phyloP scores from a whole-genome alignment of 495 filamentous ascomycete species.

The Xylaria nigripes region DNA sequence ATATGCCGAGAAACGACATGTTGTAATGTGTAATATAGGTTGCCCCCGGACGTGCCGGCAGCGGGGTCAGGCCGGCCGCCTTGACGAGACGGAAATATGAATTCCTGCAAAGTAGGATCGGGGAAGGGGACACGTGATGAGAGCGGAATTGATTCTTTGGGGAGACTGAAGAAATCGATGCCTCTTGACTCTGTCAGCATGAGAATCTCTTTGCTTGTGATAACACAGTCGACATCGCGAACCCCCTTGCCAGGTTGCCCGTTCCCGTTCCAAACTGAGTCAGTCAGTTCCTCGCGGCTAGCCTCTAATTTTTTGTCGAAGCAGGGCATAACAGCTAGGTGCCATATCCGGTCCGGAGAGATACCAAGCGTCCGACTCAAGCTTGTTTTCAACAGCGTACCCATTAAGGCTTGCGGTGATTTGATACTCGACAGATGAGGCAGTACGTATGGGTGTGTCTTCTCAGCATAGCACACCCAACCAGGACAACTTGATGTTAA shows the following conservation, averaged over 20 bases:
- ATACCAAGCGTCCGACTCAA: conserved; percentile 63
- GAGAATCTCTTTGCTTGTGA: conserved; percentile 86
- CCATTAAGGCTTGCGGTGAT: conserved; percentile 85
- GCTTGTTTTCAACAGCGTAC: conserved; percentile 79
- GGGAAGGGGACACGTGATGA: conserved; percentile 48
- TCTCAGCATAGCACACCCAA: conserved; percentile 98
- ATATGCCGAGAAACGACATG: conserved; percentile 61
- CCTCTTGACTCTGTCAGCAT: conserved; percentile 73
- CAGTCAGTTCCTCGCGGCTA: conserved; percentile 84
- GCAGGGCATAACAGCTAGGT: conserved; percentile 92
- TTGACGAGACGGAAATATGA: conserved; percentile 52
- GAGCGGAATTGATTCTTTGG: conserved; percentile 43
- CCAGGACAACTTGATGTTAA: conserved; percentile 89
- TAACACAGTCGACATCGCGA: conserved; percentile 93
- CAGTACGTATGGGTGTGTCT: conserved; percentile 87
- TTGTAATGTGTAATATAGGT: conserved; percentile 70
- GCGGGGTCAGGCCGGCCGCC: conserved; percentile 25
- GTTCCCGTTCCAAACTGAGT: conserved; percentile 56
- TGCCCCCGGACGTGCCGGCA: conserved; percentile 79
- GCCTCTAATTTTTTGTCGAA: conserved; percentile 99
- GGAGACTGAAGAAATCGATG: conserved; percentile 61
- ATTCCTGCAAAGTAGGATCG: conserved; percentile 56
- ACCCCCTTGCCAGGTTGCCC: conserved; percentile 46
- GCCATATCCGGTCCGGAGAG: conserved; percentile 77
- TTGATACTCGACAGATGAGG: conserved; percentile 88